Evolutionary conservation across 179 eudicot species (phyloP).

Genomic region (Carnegiea gigantea): DNA sequence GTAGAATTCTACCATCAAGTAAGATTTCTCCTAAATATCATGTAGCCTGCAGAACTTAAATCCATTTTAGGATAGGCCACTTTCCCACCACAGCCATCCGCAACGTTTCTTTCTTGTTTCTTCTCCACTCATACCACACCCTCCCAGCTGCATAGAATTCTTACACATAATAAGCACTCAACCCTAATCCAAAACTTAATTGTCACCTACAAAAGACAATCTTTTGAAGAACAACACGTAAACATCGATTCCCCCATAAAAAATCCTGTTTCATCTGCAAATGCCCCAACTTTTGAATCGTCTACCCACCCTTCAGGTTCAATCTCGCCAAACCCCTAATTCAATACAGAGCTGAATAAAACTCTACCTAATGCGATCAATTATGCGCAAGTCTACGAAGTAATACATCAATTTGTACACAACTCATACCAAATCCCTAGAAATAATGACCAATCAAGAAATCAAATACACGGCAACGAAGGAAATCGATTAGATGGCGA

Average conservation of each 20-base stretch:
- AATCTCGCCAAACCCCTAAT: background rate
- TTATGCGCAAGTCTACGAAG: background rate
- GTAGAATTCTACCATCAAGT: background rate
- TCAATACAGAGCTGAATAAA: background rate
- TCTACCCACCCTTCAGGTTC: background rate
- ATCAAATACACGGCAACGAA: background rate
- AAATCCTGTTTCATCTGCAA: background rate
- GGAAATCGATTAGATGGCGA: background rate
- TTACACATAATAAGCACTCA: background rate
- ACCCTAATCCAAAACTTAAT: background rate
- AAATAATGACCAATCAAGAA: background rate
- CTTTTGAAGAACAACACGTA: background rate
- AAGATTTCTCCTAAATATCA: background rate
- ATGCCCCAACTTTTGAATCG: background rate
- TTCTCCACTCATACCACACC: background rate
- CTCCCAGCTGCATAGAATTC: background rate
- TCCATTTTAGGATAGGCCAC: too few species aligned
- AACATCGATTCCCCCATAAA: background rate
- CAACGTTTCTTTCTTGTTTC: background rate
- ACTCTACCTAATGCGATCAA: background rate
- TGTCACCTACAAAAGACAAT: background rate
- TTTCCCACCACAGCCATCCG: background rate
- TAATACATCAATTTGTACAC: background rate
- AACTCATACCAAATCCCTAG: conserved; percentile 8
- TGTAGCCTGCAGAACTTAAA: too few species aligned